Conservation (phyloP, 2,329 filamentous ascomycete species). For the Verticillium klebahnii region DNA sequence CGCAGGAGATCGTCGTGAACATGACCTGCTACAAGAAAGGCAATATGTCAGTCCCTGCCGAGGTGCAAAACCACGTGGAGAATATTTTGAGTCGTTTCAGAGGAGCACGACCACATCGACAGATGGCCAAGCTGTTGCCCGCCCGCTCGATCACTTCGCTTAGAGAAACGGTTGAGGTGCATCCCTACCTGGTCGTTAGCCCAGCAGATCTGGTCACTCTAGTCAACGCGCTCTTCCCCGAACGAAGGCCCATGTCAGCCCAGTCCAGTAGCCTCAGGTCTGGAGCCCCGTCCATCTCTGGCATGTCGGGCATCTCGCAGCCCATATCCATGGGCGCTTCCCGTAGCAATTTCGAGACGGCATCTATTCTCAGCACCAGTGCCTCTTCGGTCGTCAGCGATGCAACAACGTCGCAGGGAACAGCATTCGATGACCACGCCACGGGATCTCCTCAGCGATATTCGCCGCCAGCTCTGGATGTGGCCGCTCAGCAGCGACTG, state of each 20-base stretch:
- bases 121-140: conserved; percentile 58
- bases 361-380: conserved; percentile 68
- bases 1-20: conserved; percentile 74
- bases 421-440: conserved; percentile 52
- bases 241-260: conserved; percentile 59
- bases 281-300: conserved; percentile 64
- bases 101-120: conserved; percentile 42
- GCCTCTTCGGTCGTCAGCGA: conserved; percentile 70
- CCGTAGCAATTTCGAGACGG: conserved; percentile 57
- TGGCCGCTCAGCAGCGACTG: conserved; percentile 34
- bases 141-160: conserved; percentile 69
- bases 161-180: conserved; percentile 71
- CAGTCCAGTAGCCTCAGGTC: conserved; percentile 59
- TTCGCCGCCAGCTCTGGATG: conserved; percentile 46
- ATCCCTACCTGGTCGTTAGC: conserved; percentile 75
- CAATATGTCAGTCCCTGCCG: conserved; percentile 57
- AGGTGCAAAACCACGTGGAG: conserved; percentile 66
- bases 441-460: conserved; percentile 47
- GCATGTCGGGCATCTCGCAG: conserved; percentile 63
- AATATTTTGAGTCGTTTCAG: conserved; percentile 64
- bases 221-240: conserved; percentile 79
- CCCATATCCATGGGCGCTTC: conserved; percentile 57
- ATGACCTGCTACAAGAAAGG: conserved; percentile 65
- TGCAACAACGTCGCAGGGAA: conserved; percentile 60
- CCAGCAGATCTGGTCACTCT: conserved; percentile 75